Evolutionary conservation across 2,329 filamentous ascomycete genomes (phyloP), one percentile per base, ranked within the genome.

Genomic region (Stagonosporopsis rhizophila): DNA sequence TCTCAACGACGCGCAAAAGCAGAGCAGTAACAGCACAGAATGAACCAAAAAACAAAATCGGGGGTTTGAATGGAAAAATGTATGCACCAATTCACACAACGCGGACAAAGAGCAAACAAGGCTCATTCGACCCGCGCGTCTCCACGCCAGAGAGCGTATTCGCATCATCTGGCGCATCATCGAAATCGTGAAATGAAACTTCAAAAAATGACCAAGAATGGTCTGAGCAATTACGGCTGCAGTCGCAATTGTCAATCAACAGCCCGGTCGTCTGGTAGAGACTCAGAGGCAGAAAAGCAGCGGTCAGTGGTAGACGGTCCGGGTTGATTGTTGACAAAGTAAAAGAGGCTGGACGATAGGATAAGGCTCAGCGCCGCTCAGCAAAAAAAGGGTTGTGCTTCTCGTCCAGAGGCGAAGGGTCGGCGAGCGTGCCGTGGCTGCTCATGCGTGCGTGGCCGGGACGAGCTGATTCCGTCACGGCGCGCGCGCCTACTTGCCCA

Each of bases 201-300:
- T 74, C 67, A 75, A 67, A 60, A 64, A 66, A n/a, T n/a, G n/a
- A 44, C 52, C 66, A 74, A 28, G 68, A 56, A 60, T 75, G 74
- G 74, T 71, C 74, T 75, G 75, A 77, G 75, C 75, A 71, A 74
- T 78, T 77, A 77, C 74, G 72, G 61, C 73, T 76, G 30, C 70
- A 62, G 51, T 73, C 66, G 62, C 74, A 74, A 68, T 50, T n/a
- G 68, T 66, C 72, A 61, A 67, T 56, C 45, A 54, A 41, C 41
- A 70, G 61, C 55, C 59, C 47, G 44, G 48, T 53, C 60, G 49
- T 67, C 35, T 58, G 41, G 60, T 65, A 72, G 72, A 79, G 77
- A 77, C 78, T 57, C 75, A 78, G 75, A 76, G 74, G 74, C 75
- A 68, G 76, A 80, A n/a, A n/a, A 79, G 79, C 53, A 34, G 53